Base-by-base conservation (phyloP, 768 basidiomycete species). In the Boletus subcaerulescens region DNA sequence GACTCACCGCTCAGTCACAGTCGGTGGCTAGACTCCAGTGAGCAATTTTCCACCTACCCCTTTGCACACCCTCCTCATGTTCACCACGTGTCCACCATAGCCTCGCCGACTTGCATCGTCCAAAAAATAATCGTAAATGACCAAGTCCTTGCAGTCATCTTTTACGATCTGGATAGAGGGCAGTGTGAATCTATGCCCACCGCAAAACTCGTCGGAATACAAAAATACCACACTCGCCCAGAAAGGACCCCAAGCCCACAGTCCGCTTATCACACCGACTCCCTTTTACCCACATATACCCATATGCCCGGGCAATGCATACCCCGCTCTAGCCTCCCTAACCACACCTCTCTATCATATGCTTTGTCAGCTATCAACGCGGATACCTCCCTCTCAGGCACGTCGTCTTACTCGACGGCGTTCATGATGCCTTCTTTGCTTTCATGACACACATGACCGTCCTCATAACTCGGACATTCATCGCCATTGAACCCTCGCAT, bases 41-140 rank as follows among this genome's bases (percentile, higher is more conserved):
- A 69, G 87, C 79, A 53, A 45, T 52, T 55, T 45, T 40, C 44
- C 26, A 22, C 59, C 35, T 45, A 56, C 54, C 46, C 55, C 35
- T 55, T 44, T 44, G 46, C 33, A 43, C 18, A 8, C 48, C 43
- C 18, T 32, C 65, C 67, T 66, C 63, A 58, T 60, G 69, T 57
- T 68, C 57, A 65, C 59, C 68, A 63, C 57, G 69, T 67, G 73
- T 57, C 62, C 60, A 2, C 48, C 65, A 59, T 57, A 84, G 82
- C 73, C 60, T 66, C 77, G 56, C 74, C 79, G 51, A 80, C 79
- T n/a, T 77, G 69, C 42, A 77, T 91, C 66, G 82, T 82, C 31
- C 89, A 91, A 72, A 82, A 89, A 73, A 73, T 91, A 61, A 74
- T 83, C 53, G 78, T 83, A 52, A 86, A 89, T 71, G 79, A 79